Evolutionary conservation across 1,284 basidiomycete genomes (phyloP), one percentile per base, ranked within the genome.

Genomic region (Rhodotorula sp.): DNA sequence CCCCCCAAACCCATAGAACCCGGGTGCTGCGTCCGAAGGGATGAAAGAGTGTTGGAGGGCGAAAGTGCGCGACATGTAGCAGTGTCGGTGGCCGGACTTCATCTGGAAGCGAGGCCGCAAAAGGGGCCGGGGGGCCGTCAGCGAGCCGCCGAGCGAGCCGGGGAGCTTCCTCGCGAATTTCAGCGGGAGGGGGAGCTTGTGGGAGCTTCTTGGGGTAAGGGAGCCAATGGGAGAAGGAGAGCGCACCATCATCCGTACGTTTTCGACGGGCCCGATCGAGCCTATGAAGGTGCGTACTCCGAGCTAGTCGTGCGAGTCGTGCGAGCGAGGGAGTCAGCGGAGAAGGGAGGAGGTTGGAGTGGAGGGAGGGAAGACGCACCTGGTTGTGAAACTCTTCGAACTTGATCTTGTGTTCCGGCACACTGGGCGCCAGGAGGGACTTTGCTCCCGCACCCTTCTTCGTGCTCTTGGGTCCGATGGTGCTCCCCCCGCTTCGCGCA

Each of bases 31-130:
- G 74, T 94, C 91, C 48, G 84, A 83, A 20, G 92, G 91, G 71
- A 98, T 91, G 78, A 99, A 94, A 1, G 89, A 89, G 79, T 97
- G 88, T 76, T 88, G 86, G 72, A 89, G 83, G 0, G 95, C 96
- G 79, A 99, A 99, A 78, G 89, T 89, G 69, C 95, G 87, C 28
- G 93, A 95, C 70, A 99, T 89, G 81, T 99, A 99, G 64, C 98
- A 94, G 77, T 95, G 88, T 34, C 92, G 85, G 81, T 99, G 91
- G 9, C 95, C 94, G n/a, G 87, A 85, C 82, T 94, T 95, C 76
- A 98, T 85, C 46, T 77, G 69, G n/a, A n/a, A n/a, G n/a, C n/a
- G n/a, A n/a, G n/a, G n/a, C n/a, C n/a, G n/a, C n/a, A n/a, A n/a
- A n/a, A n/a, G n/a, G n/a, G n/a, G n/a, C n/a, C n/a, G n/a, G n/a